phyloP scores from a whole-genome alignment of 768 basidiomycete genomes.

The Termitomyces eurrhizus region DNA sequence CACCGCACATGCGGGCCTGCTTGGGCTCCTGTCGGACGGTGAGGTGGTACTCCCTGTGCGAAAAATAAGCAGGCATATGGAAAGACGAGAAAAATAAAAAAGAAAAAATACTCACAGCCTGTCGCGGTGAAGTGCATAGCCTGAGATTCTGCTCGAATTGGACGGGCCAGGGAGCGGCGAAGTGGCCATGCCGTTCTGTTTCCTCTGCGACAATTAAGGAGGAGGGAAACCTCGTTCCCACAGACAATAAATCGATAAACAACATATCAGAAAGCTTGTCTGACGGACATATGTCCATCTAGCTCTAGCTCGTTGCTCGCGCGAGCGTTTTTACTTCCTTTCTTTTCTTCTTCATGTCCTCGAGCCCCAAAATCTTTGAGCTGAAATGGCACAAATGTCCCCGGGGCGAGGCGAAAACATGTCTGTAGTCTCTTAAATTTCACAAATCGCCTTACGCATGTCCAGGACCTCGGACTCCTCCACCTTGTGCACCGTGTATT shows the following conservation, averaged over 20 bases:
- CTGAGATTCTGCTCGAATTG: background rate
- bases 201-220: background rate
- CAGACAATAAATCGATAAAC: background rate
- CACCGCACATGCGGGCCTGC: constrained; percentile 88
- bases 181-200: background rate
- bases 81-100: background rate
- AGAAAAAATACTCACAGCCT: constrained; percentile 30
- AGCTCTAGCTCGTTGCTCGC: too few relatives aligned
- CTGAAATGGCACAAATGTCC: too few relatives aligned
- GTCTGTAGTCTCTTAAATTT: too few relatives aligned
- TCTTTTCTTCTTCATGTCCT: too few relatives aligned
- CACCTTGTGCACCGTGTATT: too few relatives aligned
- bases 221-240: background rate
- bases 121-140: constrained; percentile 28
- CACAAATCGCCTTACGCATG: too few relatives aligned
- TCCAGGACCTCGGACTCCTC: too few relatives aligned
- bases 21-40: constrained; percentile 88
- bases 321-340: too few relatives aligned
- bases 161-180: background rate
- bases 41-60: constrained; percentile 75
- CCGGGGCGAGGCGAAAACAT: too few relatives aligned
- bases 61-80: background rate
- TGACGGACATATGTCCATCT: background rate
- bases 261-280: background rate
- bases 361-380: too few relatives aligned